phyloP scores from a whole-genome alignment of 352 stramenopile genomes.

The Globisporangium uncinulatum region DNA sequence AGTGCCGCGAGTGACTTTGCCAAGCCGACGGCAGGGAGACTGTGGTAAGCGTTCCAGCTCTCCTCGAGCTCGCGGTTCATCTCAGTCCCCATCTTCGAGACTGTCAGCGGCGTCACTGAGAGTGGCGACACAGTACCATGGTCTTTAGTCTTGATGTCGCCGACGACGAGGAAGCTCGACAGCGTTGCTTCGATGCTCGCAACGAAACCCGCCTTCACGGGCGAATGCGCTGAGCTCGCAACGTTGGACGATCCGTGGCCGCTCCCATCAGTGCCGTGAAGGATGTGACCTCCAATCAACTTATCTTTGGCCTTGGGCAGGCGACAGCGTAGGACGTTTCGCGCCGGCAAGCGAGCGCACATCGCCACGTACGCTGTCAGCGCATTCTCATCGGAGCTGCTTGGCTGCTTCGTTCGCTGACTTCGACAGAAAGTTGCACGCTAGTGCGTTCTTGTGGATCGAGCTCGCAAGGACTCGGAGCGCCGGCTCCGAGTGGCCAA shows the following conservation, averaged over 20 bases:
- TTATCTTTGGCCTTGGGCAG: slow-evolving; percentile 18
- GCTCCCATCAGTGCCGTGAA: background rate
- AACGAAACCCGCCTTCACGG: slow-evolving; percentile 16
- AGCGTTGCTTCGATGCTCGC: slow-evolving; percentile 13
- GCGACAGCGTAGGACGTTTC: slow-evolving; percentile 18
- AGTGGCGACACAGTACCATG: slow-evolving; percentile 1
- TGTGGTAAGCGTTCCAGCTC: slow-evolving; percentile 38
- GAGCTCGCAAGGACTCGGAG: slow-evolving; percentile 27
- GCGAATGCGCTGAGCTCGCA: background rate
- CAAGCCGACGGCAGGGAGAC: slow-evolving; percentile 9
- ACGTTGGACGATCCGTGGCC: background rate
- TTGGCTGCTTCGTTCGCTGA: background rate
- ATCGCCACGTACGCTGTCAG: slow-evolving; percentile 16
- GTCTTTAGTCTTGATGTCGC: background rate
- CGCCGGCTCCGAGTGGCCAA: slow-evolving; percentile 32
- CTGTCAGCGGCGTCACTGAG: slow-evolving; percentile 16
- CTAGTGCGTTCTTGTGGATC: slow-evolving; percentile 19
- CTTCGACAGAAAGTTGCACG: slow-evolving; percentile 30
- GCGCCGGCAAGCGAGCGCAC: slow-evolving; percentile 5
- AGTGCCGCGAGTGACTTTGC: slow-evolving; percentile 1
- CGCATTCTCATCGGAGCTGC: slow-evolving; percentile 8
- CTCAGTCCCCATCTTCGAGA: slow-evolving; percentile 20
- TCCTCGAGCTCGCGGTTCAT: slow-evolving; percentile 39
- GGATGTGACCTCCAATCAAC: slow-evolving; percentile 7
- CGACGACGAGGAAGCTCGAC: slow-evolving; percentile 4